These are phyloP conservation scores for Yamadazyma taylorii DNA, from an alignment of 1,139 yeast species.

Conservation along the genomic window DNA sequence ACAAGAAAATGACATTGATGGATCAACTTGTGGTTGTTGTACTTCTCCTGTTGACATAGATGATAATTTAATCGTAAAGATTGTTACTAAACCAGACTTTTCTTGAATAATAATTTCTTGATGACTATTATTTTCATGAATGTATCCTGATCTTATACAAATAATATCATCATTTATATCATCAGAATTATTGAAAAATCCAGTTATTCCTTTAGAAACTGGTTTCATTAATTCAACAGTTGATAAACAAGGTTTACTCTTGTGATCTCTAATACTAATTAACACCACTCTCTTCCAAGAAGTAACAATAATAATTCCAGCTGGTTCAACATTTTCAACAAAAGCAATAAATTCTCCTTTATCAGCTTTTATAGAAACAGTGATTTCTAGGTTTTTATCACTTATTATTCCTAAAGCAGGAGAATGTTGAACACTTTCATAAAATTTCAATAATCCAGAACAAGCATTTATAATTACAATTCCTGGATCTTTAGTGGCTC, in stretches of 20 bases:
- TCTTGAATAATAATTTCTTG: conserved; percentile 48
- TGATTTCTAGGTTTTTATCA: conserved; percentile 38
- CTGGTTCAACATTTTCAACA: conserved; percentile 68
- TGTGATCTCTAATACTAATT: conserved; percentile 63
- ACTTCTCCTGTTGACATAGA: conserved; percentile 32
- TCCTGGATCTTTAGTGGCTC: conserved; percentile 63
- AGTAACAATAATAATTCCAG: conserved; percentile 73
- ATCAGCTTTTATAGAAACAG: conserved; percentile 34
- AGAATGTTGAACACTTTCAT: conserved; percentile 68
- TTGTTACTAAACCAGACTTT: conserved; percentile 40
- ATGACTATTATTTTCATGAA: conserved; percentile 48
- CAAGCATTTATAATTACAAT: conserved; percentile 57
- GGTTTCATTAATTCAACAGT: conserved; percentile 34
- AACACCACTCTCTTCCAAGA: conserved; percentile 67
- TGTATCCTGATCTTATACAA: conserved; percentile 58
- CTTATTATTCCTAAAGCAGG: conserved; percentile 64
- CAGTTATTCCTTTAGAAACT: conserved; percentile 26
- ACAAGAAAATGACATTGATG: conserved; percentile 28
- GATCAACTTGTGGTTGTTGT: conserved; percentile 31
- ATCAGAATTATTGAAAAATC: conserved; percentile 16
- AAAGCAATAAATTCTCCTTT: conserved; percentile 57
- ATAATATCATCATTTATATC: conserved; percentile 49
- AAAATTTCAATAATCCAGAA: conserved; percentile 58
- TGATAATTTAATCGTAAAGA: conserved; percentile 32
- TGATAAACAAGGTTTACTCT: conserved; percentile 59